Conservation (phyloP, 805 yeast genomes). For the Deakozyma indianensis region DNA sequence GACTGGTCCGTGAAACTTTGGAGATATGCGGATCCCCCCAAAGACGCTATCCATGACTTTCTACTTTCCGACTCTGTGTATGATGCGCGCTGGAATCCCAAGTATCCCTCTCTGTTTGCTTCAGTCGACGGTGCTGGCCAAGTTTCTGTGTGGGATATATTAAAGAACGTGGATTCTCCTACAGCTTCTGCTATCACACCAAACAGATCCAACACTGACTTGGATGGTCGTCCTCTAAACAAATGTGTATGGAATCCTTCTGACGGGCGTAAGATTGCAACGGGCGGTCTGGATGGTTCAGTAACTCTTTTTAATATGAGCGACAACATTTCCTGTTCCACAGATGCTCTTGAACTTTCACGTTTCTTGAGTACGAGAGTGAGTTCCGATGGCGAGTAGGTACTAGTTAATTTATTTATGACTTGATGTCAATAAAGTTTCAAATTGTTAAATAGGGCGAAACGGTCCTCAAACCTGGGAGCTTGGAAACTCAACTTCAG, state of each 20-base stretch:
- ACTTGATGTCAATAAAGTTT: background rate
- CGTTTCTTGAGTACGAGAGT: background rate
- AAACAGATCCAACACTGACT: conserved; percentile 75
- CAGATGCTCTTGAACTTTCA: background rate
- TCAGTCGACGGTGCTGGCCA: background rate
- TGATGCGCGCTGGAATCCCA: conserved; percentile 26
- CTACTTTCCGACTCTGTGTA: conserved; percentile 18
- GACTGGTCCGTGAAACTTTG: conserved; percentile 27
- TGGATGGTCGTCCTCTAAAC: background rate
- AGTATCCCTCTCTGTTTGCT: conserved; percentile 21
- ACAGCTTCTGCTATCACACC: conserved; percentile 76
- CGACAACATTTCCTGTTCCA: background rate
- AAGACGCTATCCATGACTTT: conserved; percentile 11
- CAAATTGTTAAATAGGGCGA: background rate
- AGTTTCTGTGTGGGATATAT: background rate
- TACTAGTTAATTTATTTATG: background rate
- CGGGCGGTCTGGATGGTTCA: background rate
- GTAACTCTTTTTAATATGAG: background rate
- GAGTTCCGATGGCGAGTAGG: background rate
- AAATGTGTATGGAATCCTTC: background rate
- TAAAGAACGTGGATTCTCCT: conserved; percentile 31
- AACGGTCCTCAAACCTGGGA: background rate
- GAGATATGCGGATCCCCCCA: conserved; percentile 9
- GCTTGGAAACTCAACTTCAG: background rate
- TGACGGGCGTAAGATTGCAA: background rate